Conservation (phyloP, 2,329 filamentous ascomycete genomes). For the Microcyclospora pomicola region DNA sequence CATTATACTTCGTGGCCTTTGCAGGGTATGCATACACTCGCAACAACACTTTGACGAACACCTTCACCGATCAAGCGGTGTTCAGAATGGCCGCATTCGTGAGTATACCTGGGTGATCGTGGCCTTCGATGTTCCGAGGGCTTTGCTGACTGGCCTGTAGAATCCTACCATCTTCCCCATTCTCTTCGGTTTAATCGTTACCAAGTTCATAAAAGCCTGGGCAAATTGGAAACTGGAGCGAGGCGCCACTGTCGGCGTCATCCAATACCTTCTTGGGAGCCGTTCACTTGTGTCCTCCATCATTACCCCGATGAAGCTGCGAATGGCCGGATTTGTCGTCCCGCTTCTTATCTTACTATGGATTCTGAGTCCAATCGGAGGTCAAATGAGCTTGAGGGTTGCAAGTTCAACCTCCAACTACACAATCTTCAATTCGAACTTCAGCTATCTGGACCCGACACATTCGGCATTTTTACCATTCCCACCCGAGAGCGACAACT, state of each 20-base stretch:
- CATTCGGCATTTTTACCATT: too few relatives aligned
- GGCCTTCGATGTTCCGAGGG: background rate
- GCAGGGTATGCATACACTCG: slow-evolving; percentile 2
- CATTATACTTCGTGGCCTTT: slow-evolving; percentile 7
- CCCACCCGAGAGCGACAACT: too few relatives aligned
- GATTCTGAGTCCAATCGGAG: background rate
- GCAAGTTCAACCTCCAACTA: background rate
- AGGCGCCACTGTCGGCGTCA: slow-evolving; percentile 4
- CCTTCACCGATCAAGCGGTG: slow-evolving; percentile 2
- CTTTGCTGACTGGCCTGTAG: slow-evolving; percentile 1
- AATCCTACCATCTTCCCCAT: slow-evolving; percentile 9
- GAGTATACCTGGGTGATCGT: background rate
- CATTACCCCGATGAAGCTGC: slow-evolving; percentile 4
- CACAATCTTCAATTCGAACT: too few relatives aligned
- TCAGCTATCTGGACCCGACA: too few relatives aligned
- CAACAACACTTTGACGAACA: slow-evolving; percentile 4
- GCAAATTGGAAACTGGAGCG: slow-evolving; percentile 6
- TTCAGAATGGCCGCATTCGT: slow-evolving; percentile 6
- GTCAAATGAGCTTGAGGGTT: slow-evolving; percentile 3
- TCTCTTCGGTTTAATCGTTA: slow-evolving; percentile 5
- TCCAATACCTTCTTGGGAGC: slow-evolving; percentile 6
- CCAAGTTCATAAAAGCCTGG: slow-evolving; percentile 6
- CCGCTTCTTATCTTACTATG: background rate
- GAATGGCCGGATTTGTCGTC: background rate
- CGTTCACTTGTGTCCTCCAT: slow-evolving; percentile 5